These are phyloP conservation scores for Polyporus tsugae DNA, from an alignment of 1,284 basidiomycete species.

Conservation along the genomic window DNA sequence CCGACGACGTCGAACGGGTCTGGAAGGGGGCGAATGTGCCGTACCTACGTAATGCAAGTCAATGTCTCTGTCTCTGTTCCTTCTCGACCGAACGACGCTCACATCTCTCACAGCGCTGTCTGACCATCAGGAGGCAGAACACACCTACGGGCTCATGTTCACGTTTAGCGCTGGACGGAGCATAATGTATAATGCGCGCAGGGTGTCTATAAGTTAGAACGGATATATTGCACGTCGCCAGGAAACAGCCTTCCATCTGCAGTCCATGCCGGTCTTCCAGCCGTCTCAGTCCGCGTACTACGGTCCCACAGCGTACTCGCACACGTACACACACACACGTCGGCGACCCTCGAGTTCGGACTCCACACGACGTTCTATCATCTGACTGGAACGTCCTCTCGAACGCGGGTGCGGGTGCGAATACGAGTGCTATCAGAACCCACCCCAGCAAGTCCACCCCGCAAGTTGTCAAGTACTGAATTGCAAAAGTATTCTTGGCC, in stretches of 20 bases:
- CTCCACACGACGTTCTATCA: background rate
- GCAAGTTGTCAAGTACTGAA: background rate
- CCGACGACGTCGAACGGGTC: background rate
- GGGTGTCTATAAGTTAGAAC: background rate
- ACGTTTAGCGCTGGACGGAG: background rate
- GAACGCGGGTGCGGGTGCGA: background rate
- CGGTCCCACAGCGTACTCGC: background rate
- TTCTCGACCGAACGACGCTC: background rate
- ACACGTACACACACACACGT: background rate
- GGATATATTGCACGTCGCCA: conserved; percentile 7
- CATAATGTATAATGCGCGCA: background rate
- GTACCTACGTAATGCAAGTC: background rate
- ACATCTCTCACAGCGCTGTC: background rate
- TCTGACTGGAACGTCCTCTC: background rate
- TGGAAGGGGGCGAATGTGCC: background rate
- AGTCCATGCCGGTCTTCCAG: background rate
- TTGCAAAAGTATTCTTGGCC: background rate
- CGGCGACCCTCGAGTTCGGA: background rate
- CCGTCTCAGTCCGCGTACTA: background rate
- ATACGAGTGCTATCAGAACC: conserved; percentile 2
- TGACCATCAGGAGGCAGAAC: background rate
- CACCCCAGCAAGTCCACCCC: background rate
- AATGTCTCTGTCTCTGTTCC: background rate
- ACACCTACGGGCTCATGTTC: background rate
- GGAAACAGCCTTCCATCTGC: conserved; percentile 7